These are phyloP conservation scores for Nicotiana undulata DNA, from an alignment of 257 asterid genomes.

Conservation along the genomic window DNA sequence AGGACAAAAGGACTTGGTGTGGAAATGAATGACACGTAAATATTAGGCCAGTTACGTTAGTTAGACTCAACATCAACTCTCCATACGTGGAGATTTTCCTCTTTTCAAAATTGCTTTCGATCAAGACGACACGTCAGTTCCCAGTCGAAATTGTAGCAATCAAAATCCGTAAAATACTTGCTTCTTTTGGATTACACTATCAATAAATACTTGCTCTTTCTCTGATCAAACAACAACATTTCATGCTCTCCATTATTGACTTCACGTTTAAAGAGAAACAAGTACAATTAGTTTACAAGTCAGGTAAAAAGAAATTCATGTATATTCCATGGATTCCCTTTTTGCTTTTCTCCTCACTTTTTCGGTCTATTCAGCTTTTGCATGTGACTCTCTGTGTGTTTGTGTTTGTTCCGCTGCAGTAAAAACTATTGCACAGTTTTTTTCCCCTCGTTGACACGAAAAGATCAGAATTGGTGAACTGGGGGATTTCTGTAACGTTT, in stretches of 20 bases:
- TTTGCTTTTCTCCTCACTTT: too few species aligned
- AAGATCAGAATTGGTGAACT: neutral
- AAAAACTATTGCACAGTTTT: too few species aligned
- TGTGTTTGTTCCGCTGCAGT: neutral
- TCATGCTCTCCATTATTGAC: neutral
- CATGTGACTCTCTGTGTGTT: too few species aligned
- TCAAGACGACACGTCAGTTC: neutral
- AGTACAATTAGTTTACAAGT: neutral
- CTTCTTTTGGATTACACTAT: neutral
- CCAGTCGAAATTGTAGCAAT: neutral
- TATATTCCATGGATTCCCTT: neutral
- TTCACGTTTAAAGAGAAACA: neutral
- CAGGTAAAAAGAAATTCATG: neutral
- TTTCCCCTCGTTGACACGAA: neutral
- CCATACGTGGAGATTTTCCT: too few species aligned
- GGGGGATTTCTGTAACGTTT: neutral
- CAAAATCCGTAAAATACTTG: neutral
- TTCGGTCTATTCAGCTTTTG: neutral
- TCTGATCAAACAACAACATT: neutral
- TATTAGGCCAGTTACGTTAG: neutral
- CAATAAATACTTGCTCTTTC: neutral
- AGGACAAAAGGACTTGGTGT: neutral
- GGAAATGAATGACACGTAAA: neutral
- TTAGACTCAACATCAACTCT: neutral
- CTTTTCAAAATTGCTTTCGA: neutral